Conservation (phyloP, 2,329 filamentous ascomycete species). For the Rutstroemia sp. region DNA sequence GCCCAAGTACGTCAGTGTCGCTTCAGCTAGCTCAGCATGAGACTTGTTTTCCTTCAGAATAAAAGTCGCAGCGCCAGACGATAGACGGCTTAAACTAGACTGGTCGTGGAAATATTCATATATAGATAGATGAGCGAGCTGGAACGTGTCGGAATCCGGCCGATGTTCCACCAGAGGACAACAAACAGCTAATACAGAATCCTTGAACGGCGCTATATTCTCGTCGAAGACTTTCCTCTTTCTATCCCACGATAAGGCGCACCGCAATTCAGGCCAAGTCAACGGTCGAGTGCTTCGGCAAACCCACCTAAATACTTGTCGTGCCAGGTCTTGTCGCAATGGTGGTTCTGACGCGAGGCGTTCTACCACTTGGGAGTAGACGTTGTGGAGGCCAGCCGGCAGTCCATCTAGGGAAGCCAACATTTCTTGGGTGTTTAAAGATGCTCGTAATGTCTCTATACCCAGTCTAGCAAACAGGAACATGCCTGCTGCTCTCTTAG, state of each 20-base stretch:
- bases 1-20: constrained; percentile 2
- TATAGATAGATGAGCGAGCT: constrained; percentile 4
- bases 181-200: constrained; percentile 3
- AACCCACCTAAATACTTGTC: constrained; percentile 4
- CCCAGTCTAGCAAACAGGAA: constrained; percentile 6
- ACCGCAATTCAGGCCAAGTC: constrained; percentile 5
- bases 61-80: constrained; percentile 1
- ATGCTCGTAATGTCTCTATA: constrained; percentile 6
- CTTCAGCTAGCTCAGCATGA: background rate
- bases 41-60: background rate
- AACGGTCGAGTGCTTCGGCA: constrained; percentile 5
- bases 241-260: constrained; percentile 6
- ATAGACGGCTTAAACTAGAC: background rate
- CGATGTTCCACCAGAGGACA: constrained; percentile 5
- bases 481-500: constrained; percentile 5
- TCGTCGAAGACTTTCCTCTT: constrained; percentile 4
- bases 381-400: constrained; percentile 4
- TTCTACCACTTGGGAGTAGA: constrained; percentile 3
- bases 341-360: background rate
- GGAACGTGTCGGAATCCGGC: constrained; percentile 3
- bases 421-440: constrained; percentile 6
- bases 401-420: constrained; percentile 2
- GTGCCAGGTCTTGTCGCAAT: background rate
- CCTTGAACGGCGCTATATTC: background rate
- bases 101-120: constrained; percentile 8